These are phyloP conservation scores for Entrophospora sp. DNA, from an alignment of 192 early-diverging fungal genomes.

Conservation along the genomic window DNA sequence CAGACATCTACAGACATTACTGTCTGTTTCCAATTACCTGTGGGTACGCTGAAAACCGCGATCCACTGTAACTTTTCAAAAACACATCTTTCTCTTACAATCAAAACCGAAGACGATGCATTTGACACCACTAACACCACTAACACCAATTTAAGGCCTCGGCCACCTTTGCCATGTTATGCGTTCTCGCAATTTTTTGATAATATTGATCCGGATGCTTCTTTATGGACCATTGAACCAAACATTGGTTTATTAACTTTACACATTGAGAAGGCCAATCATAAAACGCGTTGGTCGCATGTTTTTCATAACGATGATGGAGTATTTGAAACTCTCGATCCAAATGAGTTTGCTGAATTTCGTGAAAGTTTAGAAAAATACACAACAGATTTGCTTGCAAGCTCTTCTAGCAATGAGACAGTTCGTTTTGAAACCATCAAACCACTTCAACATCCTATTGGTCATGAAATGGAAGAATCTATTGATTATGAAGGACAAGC, in stretches of 20 bases:
- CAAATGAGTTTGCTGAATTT: conserved; percentile 50
- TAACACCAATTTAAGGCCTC: neutral
- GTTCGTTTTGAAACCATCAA: neutral
- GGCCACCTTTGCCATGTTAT: conserved; percentile 9
- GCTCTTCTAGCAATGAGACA: no score
- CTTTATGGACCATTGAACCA: conserved; percentile 59
- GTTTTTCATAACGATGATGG: conserved; percentile 53
- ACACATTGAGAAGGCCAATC: conserved; percentile 50
- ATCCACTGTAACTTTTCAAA: conserved; percentile 50
- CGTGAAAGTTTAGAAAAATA: conserved; percentile 51
- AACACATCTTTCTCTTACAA: conserved; percentile 36
- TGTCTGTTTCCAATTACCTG: conserved; percentile 49
- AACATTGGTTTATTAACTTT: conserved; percentile 48
- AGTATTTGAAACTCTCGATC: conserved; percentile 54
- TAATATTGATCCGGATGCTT: conserved; percentile 44
- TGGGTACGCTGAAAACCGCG: conserved; percentile 39
- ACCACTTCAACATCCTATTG: conserved; percentile 23
- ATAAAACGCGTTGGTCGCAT: conserved; percentile 55
- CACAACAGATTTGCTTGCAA: conserved; percentile 25
- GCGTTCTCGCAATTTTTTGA: conserved; percentile 31
- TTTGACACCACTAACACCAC: neutral
- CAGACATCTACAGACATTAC: conserved; percentile 60
- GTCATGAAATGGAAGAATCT: conserved; percentile 35
- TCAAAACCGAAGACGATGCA: conserved; percentile 21
- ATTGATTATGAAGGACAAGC: conserved; percentile 39